A percentile compares a stretch with the other conserved stretches of the same genome.
Conservation (phyloP, 163 green algal genomes). For the Chlamydomonas reinhardtii region DNA sequence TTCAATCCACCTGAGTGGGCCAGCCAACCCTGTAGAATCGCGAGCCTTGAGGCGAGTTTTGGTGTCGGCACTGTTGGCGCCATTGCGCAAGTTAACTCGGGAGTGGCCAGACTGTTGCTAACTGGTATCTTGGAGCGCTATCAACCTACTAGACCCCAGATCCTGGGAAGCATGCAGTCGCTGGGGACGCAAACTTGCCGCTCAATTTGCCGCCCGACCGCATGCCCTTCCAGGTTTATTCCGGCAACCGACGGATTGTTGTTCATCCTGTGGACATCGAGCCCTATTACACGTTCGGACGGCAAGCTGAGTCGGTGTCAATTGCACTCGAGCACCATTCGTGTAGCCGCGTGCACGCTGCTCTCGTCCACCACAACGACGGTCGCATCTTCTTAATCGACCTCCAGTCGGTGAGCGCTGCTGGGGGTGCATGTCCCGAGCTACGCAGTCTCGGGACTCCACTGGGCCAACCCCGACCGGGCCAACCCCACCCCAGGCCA, state of each 20-base stretch:
- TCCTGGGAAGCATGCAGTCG: neutral
- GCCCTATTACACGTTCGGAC: conserved; percentile 52
- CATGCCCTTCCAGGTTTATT: neutral
- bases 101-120: neutral
- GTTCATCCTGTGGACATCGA: conserved; percentile 47
- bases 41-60: conserved; percentile 58
- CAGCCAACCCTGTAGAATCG: conserved; percentile 57
- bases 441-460: too few species aligned
- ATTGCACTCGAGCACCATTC: conserved; percentile 59
- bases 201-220: too few species aligned
- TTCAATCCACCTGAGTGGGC: conserved; percentile 69
- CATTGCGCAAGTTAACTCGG: neutral
- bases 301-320: conserved; percentile 61
- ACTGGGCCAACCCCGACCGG: too few species aligned
- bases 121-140: too few species aligned
- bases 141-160: too few species aligned
- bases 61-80: too few species aligned
- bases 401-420: conserved; percentile 68
- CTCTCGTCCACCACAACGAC: conserved; percentile 81
- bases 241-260: neutral
- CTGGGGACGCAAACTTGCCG: too few species aligned
- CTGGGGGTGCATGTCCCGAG: too few species aligned
- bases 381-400: conserved; percentile 86
- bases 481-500: too few species aligned
- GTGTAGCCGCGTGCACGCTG: conserved; percentile 71